Evolutionary conservation across 2,329 filamentous ascomycete genomes (phyloP), one percentile per base, ranked within the genome.

Genomic region (Diaporthe caulivora): DNA sequence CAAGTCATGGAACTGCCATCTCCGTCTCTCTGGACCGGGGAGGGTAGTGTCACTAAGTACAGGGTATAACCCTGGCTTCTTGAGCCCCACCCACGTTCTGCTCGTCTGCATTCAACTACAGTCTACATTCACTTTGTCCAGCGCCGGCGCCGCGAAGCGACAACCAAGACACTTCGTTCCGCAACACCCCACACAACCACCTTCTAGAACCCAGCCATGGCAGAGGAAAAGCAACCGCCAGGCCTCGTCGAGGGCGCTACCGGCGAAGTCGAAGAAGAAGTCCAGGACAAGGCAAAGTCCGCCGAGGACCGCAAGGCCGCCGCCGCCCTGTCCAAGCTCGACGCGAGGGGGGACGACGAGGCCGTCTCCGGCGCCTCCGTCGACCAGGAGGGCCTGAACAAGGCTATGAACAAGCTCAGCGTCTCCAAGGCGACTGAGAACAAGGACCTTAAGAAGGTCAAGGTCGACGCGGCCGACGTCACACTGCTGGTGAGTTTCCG

Each of bases 241-340:
- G 85, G 81, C 68, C 81, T 92, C 73, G 85, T 87, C 75, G 90
- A 92, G 81, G 91, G 91, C 80, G 89, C 89, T 74, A 87, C 88
- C 58, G 89, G 86, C 75, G 89, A 91, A 76, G 85, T 88, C 75
- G 89, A 91, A 72, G 89, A 91, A 75, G 89, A 90, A 77, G 82
- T 86, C 77, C 82, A 83, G 65, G 76, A 82, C 42, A 82, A 84
- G 72, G 87, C 88, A 79, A 93, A 92, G 83, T 90, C 89, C 54
- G 92, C 93, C 79, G 93, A 95, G 83, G 93, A 94, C 84, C 91
- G 92, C 83, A 94, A 94, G 83, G 92, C 93, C 58, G 92, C 92
- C 53, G 92, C 91, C 9, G 93, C 93, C 40, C 89, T 95, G 74
- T 92, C 92, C 62, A 89, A 88, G 75, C 91, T 95, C 77, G 93